Evolutionary conservation across 1,139 yeast genomes (phyloP), one percentile per base, ranked within the genome.

Genomic region (Pichia sp.): DNA sequence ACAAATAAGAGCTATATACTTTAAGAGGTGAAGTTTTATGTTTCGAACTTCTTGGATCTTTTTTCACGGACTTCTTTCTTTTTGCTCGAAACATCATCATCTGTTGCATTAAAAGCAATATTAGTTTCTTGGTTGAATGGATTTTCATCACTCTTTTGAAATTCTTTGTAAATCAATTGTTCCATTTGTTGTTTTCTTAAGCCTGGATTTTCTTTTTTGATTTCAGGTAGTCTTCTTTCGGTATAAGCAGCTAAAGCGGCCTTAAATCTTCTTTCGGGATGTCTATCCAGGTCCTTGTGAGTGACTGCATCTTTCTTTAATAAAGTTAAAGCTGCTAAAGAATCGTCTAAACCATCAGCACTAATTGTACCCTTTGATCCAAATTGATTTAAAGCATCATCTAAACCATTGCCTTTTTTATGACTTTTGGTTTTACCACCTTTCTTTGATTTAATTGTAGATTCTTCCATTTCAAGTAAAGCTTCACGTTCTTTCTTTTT

Each of bases 231-330:
- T 57, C 94, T 74, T 48, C 71, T 69, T 52, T 82, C 92, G 58
- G 86, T 89, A 57, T 65, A 86, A 0, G 86, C 89, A 11, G 77
- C 73, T 51, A 71, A 71, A 0, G 95, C 95, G 16, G 94, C 89
- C 69, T 86, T 87, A 64, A 82, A 85, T 61, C 96, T 76, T 65
- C 95, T 76, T 68, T 86, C 96, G 9, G 96, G 95, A 56, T 86
- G 96, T 63, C 87, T 80, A 54, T 86, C 96, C 47, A 86, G 69
- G 47, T 80, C 87, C 59, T 80, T 83, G 52, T 72, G 69, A 35
- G 67, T 64, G 36, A 78, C 74, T 42, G 80, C 83, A 41, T 71
- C 76, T 47, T 68, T 73, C 40, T 71, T 66, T 25, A 84, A 76
- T 61, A 86, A 70, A 6, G 85, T 73, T 61, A 86, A 71, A 4